Evolutionary conservation across 2,329 filamentous ascomycete genomes (phyloP), one percentile per base, ranked within the genome.

Genomic region (Ophiostoma fasciatum): DNA sequence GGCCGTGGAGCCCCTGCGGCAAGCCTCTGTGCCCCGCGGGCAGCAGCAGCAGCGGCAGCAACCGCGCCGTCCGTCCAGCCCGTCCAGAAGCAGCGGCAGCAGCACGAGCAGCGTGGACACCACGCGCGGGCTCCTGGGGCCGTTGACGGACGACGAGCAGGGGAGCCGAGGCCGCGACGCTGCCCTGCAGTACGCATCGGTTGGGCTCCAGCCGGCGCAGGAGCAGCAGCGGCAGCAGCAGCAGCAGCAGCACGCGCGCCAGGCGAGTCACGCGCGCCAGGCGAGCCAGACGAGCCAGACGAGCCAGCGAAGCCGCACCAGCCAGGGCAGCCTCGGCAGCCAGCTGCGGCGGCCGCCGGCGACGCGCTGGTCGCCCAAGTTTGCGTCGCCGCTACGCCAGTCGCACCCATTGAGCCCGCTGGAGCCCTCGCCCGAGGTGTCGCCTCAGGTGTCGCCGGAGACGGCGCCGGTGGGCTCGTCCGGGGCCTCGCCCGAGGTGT

Each of bases 381-480:
- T 30, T 2, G 29, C 39, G 8, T 38, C 39, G 5, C 39, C 39
- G 1, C 30, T 38, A 14, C 39, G 39, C 4, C 39, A 41, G 33
- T 25, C 29, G 9, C 29, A 37, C 7, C 17, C 20, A 10, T 23
- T 29, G 7, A 36, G 34, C 17, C 35, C 35, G n/a, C n/a, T n/a
- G n/a, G 19, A 33, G 25, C 17, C 23, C 29, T 14, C 30, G 29
- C 11, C 25, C 29, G 4, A 26, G 32, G 17, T 36, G n/a, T n/a
- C n/a, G n/a, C n/a, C n/a, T n/a, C n/a, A n/a, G n/a, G n/a, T n/a
- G n/a, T n/a, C n/a, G n/a, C n/a, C n/a, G n/a, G n/a, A n/a, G n/a
- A n/a, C n/a, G n/a, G n/a, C n/a, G n/a, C n/a, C n/a, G n/a, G n/a
- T n/a, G n/a, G n/a, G n/a, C n/a, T n/a, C n/a, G n/a, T n/a, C n/a